A percentile compares a stretch with the other conserved stretches of the same genome.
phyloP scores from a whole-genome alignment of 805 yeast genomes.

The Scheffersomyces ergatensis region DNA sequence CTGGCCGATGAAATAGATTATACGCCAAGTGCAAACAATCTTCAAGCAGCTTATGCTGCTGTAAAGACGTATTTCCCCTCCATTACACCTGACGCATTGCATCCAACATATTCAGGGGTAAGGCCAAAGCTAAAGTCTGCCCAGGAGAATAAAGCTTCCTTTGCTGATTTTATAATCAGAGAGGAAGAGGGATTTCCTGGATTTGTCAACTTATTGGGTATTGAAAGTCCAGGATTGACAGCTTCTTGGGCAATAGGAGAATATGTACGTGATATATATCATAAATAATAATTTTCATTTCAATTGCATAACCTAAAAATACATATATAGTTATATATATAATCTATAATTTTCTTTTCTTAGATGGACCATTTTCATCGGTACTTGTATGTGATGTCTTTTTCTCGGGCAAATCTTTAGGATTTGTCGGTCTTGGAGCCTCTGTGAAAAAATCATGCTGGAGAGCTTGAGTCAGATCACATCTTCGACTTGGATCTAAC shows the following conservation, averaged over 20 bases:
- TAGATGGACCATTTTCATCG: conserved; percentile 12
- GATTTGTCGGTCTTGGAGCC: conserved; percentile 71
- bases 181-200: conserved; percentile 74
- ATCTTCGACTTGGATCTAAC: conserved; percentile 75
- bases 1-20: conserved; percentile 41
- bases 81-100: conserved; percentile 49
- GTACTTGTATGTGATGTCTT: conserved; percentile 10
- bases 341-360: conserved; percentile 16
- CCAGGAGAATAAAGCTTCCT: conserved; percentile 33
- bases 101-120: conserved; percentile 76
- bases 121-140: conserved; percentile 70
- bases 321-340: neutral
- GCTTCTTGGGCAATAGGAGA: conserved; percentile 80
- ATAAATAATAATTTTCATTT: conserved; percentile 6
- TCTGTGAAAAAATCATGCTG: conserved; percentile 68
- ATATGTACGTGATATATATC: conserved; percentile 47
- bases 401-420: conserved; percentile 53
- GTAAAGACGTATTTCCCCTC: conserved; percentile 63
- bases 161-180: conserved; percentile 72
- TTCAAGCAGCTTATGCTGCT: conserved; percentile 55
- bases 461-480: conserved; percentile 62
- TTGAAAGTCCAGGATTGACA: conserved; percentile 90
- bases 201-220: conserved; percentile 75
- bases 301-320: neutral
- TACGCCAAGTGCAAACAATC: conserved; percentile 45